A percentile compares a stretch with the other conserved stretches of the same genome.
Evolutionary conservation across 768 basidiomycete species (phyloP).

Genomic region (Lactarius hatsudake): DNA sequence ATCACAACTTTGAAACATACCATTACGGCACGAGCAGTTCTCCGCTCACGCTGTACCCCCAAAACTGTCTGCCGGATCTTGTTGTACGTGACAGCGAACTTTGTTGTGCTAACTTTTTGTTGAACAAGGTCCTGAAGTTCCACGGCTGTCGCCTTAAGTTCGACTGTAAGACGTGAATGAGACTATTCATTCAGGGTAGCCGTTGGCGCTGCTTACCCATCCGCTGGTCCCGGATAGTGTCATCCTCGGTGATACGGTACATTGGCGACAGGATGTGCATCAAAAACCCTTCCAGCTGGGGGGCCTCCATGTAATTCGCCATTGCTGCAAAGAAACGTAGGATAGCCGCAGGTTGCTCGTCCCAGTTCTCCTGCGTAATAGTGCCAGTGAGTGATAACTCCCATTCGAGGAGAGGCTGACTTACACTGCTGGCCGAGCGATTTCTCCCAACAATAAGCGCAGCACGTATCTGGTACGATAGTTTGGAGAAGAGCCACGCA

Average conservation of each 20-base stretch:
- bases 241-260: conserved; percentile 85
- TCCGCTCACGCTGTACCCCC: conserved; percentile 67
- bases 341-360: conserved; percentile 72
- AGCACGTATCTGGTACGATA: conserved; percentile 83
- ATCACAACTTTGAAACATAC: conserved; percentile 33
- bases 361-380: conserved; percentile 67
- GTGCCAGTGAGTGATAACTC: not conserved
- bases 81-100: conserved; percentile 77
- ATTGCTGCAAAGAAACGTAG: conserved; percentile 95
- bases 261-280: conserved; percentile 84
- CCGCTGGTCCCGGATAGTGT: conserved; percentile 70
- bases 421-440: conserved; percentile 45
- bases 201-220: conserved; percentile 55
- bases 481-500: conserved; percentile 91
- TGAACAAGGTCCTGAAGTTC: conserved; percentile 90
- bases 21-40: conserved; percentile 47
- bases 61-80: conserved; percentile 71
- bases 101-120: conserved; percentile 80
- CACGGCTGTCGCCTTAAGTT: conserved; percentile 72
- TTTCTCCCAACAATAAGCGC: conserved; percentile 70
- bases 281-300: conserved; percentile 62
- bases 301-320: conserved; percentile 62
- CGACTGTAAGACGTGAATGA: conserved; percentile 48
- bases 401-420: conserved; percentile 27
- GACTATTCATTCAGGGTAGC: not conserved